Evolutionary conservation across 2,329 filamentous ascomycete species (phyloP).

Genomic region (Colletotrichum filicis): DNA sequence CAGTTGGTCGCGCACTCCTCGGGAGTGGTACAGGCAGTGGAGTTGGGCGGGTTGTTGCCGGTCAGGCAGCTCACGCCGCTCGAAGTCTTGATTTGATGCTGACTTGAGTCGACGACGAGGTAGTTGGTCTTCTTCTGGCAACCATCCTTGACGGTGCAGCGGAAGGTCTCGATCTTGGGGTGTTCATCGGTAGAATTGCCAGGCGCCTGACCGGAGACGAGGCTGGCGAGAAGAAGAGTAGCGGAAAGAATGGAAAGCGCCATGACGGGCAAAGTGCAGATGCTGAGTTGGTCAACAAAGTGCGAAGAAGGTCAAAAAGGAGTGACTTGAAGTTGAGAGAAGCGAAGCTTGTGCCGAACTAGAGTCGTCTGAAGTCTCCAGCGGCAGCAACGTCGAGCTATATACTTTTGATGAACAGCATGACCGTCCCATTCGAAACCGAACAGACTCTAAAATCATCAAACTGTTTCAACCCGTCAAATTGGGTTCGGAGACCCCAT

Average conservation of each 20-base stretch:
- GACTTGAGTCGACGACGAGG: conserved; percentile 61
- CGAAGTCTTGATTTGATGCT: conserved; percentile 49
- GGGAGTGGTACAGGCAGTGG: conserved; percentile 55
- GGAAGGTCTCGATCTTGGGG: conserved; percentile 60
- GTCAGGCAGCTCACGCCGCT: conserved; percentile 39
- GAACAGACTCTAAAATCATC: neutral
- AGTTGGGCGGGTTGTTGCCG: conserved; percentile 43
- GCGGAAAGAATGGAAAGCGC: conserved; percentile 25
- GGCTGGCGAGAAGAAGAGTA: conserved; percentile 18
- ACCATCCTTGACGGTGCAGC: conserved; percentile 59
- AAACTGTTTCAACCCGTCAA: conserved; percentile 8
- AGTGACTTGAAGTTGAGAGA: conserved; percentile 2
- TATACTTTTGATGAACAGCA: conserved; percentile 30
- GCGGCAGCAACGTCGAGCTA: neutral
- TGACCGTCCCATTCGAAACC: neutral
- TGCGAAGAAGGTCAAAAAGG: conserved; percentile 5
- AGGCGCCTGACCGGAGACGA: conserved; percentile 28
- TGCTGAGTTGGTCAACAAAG: conserved; percentile 23
- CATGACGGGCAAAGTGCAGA: conserved; percentile 5
- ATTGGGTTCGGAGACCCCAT: neutral
- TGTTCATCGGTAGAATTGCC: conserved; percentile 51
- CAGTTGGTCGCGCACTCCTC: conserved; percentile 61
- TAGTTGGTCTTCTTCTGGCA: conserved; percentile 59
- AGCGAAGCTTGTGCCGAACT: neutral
- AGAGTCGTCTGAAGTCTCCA: neutral